A percentile compares a stretch with the other conserved stretches of the same genome.
These are phyloP conservation scores for Arthrobotrys sinensis DNA, from an alignment of 2,329 filamentous ascomycete species.

Conservation along the genomic window DNA sequence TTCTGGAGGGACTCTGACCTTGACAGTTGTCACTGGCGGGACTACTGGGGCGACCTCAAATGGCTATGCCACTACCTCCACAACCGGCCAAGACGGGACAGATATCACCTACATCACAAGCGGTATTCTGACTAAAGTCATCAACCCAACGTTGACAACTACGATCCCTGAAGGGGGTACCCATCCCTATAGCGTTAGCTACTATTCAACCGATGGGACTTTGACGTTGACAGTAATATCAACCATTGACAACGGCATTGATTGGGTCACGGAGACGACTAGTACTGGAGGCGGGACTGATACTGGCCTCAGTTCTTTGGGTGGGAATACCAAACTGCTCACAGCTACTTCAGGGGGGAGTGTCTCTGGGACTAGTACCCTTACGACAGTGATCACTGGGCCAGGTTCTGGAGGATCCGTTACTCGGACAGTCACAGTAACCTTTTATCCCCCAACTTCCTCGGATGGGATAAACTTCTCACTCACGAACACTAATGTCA, in stretches of 20 bases:
- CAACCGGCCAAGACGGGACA: neutral
- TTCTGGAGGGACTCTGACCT: conserved; percentile 16
- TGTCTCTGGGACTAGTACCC: conserved; percentile 4
- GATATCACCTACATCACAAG: conserved; percentile 2
- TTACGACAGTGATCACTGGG: conserved; percentile 22
- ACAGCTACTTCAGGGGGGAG: neutral
- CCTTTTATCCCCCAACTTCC: conserved; percentile 29
- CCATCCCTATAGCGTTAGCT: conserved; percentile 28
- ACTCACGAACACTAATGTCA: conserved; percentile 3
- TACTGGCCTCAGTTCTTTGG: conserved; percentile 18
- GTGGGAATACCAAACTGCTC: conserved; percentile 25
- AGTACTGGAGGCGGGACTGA: neutral
- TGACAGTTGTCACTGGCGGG: conserved; percentile 10
- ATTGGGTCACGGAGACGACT: conserved; percentile 9
- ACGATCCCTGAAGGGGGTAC: conserved; percentile 32
- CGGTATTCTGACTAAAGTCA: conserved; percentile 24
- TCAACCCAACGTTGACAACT: conserved; percentile 27
- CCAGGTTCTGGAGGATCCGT: conserved; percentile 25
- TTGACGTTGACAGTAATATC: conserved; percentile 35
- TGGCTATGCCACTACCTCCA: neutral
- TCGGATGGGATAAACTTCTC: conserved; percentile 11
- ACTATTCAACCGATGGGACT: conserved; percentile 32
- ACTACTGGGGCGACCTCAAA: neutral
- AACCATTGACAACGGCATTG: conserved; percentile 1
- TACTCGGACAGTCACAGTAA: conserved; percentile 36